A percentile compares a stretch with the other conserved stretches of the same genome.
phyloP scores from a whole-genome alignment of 805 yeast genomes.

The Priceomyces medius region DNA sequence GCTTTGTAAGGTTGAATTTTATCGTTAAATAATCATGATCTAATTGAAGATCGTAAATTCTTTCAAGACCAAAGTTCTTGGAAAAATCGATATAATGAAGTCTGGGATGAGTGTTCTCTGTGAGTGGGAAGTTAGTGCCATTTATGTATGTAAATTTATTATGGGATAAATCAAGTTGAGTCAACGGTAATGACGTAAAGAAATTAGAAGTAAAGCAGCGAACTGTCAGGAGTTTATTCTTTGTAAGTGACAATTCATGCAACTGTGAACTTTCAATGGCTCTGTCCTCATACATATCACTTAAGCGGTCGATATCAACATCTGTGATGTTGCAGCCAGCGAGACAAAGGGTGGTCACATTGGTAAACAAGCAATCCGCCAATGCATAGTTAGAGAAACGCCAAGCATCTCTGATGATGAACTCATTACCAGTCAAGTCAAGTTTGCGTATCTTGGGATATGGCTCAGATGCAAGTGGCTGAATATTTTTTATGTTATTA shows the following conservation, averaged over 20 bases:
- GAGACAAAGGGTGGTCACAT: conserved; percentile 6
- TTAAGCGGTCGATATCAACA: conserved; percentile 11
- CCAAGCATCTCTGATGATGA: conserved; percentile 8
- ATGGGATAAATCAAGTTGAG: conserved; percentile 10
- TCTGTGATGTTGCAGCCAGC: conserved; percentile 12
- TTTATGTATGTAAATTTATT: conserved; percentile 12
- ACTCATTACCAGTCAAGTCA: conserved; percentile 10
- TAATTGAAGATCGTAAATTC: conserved; percentile 3
- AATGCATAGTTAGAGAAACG: conserved; percentile 5
- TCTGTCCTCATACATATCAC: conserved; percentile 7
- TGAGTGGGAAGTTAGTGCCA: conserved; percentile 9
- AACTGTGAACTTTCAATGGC: neutral
- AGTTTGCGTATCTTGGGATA: conserved; percentile 1
- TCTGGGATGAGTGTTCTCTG: neutral
- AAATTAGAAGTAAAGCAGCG: conserved; percentile 7
- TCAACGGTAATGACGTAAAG: conserved; percentile 8
- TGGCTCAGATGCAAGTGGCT: neutral
- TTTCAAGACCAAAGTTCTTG: conserved; percentile 1
- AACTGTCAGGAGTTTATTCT: conserved; percentile 10
- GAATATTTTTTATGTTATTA: conserved; percentile 8
- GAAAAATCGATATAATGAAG: conserved; percentile 2
- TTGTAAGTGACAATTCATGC: conserved; percentile 7
- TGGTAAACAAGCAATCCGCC: conserved; percentile 7
- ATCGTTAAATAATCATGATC: conserved; percentile 2
- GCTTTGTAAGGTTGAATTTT: conserved; percentile 1